Conservation (phyloP, 2,329 filamentous ascomycete species). For the Periconia sp. region DNA sequence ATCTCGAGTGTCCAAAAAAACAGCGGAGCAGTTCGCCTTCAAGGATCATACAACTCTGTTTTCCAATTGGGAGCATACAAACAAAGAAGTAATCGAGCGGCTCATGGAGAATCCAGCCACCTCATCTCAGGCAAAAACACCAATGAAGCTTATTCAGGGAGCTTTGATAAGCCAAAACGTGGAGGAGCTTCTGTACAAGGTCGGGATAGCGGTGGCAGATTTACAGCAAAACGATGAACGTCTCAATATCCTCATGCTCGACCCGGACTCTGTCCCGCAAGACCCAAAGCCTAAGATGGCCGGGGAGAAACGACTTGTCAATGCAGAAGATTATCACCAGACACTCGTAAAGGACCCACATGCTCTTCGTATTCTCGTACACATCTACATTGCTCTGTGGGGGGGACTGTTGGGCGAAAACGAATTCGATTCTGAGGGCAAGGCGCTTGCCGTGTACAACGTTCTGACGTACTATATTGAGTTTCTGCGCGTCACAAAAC, state of each 20-base stretch:
- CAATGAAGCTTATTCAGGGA: slow-evolving; percentile 75
- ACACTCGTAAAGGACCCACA: slow-evolving; percentile 44
- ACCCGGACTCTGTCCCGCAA: slow-evolving; percentile 26
- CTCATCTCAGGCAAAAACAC: slow-evolving; percentile 61
- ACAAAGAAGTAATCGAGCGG: slow-evolving; percentile 58
- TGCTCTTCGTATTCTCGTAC: slow-evolving; percentile 48
- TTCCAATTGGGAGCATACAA: slow-evolving; percentile 56
- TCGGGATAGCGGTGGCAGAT: slow-evolving; percentile 48
- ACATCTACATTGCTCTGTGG: slow-evolving; percentile 64
- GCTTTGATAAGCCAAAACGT: slow-evolving; percentile 68
- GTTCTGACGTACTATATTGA: slow-evolving; percentile 81
- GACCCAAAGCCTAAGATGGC: slow-evolving; percentile 21
- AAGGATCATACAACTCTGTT: slow-evolving; percentile 68
- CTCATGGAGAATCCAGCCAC: slow-evolving; percentile 62
- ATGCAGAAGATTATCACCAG: slow-evolving; percentile 29
- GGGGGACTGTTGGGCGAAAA: slow-evolving; percentile 46
- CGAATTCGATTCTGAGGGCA: slow-evolving; percentile 29
- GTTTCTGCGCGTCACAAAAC: slow-evolving; percentile 69
- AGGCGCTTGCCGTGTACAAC: slow-evolving; percentile 63
- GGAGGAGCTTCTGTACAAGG: slow-evolving; percentile 46
- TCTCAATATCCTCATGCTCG: slow-evolving; percentile 31
- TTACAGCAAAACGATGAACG: slow-evolving; percentile 33
- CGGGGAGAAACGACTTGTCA: slow-evolving; percentile 18
- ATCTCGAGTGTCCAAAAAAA: slow-evolving; percentile 53
- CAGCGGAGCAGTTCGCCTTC: slow-evolving; percentile 61